Base-by-base conservation (phyloP, 257 asterid species). In the Fraxinus quadrangulata region DNA sequence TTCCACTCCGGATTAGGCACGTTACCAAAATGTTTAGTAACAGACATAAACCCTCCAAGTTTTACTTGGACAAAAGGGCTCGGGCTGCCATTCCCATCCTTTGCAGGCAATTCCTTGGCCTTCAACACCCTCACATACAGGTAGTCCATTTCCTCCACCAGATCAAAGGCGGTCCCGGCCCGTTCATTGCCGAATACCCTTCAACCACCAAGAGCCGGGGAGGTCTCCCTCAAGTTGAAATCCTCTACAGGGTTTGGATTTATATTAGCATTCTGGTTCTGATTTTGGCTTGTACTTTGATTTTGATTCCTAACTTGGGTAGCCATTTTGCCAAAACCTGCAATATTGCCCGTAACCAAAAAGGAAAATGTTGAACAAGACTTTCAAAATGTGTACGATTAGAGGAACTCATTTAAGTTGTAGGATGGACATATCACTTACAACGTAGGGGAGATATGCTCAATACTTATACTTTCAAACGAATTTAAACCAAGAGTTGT, bases 141-240 rank as follows among this genome's bases (percentile, higher is more conserved):
- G 80, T 90, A 95, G 45, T 39, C 89, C 98, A 95, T 95, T 75
- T 90, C 92, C 82, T 93, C 98, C 66, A 93, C 99, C 78, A 95
- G 80, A 81, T 93, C 94, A 81, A 86, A 93, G 74, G 97, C 89
- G 9, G 94, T 91, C 21, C 89, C 92, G 4, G 81, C 81, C 66
- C 91, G 85, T 49, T 90, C 94, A 56, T 79, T 83, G 9, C 88
- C 92, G 69, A 85, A 80, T 31, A 87, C 77, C 77, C 97, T 82
- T 34, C 97, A 94, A 73, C 93, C 96, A 34, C 98, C 99, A 80
- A 93, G 94, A 69, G 86, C 82, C 65, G 97, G 98, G 42, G 87
- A 76, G 23, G 98, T 93, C 89, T 95, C 98, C 78, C 87, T 83
- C 71, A 95, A 89, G 75, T 75, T 65, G 80, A 93, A 95, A 77